Evolutionary conservation across 1,284 basidiomycete species (phyloP), one percentile per base, ranked within the genome.

Genomic region (Rhodotorula mucilaginosa): DNA sequence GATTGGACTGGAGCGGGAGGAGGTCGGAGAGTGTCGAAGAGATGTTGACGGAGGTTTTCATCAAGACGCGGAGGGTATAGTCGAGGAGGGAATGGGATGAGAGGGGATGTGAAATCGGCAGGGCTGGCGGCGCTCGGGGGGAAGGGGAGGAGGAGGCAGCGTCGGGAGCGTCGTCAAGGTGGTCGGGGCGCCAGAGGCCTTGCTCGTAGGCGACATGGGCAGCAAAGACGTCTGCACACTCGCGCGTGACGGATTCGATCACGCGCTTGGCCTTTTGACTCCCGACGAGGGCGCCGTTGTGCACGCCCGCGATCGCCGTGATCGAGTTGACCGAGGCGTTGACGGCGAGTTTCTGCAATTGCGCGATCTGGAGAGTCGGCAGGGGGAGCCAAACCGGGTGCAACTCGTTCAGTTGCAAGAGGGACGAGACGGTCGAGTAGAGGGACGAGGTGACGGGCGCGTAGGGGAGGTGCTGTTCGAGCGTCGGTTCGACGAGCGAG

Each of bases 291-390:
- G 88, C 86, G 26, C 93, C 93, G 78, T 97, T 97, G 67, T 86
- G 85, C 77, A 93, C 90, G 59, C 88, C 87, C 71, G 93, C 83
- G 23, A 97, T 81, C 0, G 92, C 91, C 0, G 93, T 93, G 73
- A 98, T 84, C 0, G 95, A 89, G 79, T 97, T 96, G 82, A 98
- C 87, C 78, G 89, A 86, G 19, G 89, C 85, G 80, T 97, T 95
- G 74, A 92, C 87, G 48, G 90, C 91, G 65, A 97, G 83, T 82
- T 96, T 97, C 74, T 88, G 87, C 47, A 91, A 87, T 81, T 94
- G 86, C 10, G 86, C 83, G 47, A 88, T 83, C 74, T 93, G 89
- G 29, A 96, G 81, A 23, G 88, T 84, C 2, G 86, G 83, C 75
- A 92, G 87, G 0, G 90, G 86, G 44, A 86, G 83, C 88, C 94